Base-by-base conservation (phyloP, 768 basidiomycete genomes). In the Termitomyces sp. region DNA sequence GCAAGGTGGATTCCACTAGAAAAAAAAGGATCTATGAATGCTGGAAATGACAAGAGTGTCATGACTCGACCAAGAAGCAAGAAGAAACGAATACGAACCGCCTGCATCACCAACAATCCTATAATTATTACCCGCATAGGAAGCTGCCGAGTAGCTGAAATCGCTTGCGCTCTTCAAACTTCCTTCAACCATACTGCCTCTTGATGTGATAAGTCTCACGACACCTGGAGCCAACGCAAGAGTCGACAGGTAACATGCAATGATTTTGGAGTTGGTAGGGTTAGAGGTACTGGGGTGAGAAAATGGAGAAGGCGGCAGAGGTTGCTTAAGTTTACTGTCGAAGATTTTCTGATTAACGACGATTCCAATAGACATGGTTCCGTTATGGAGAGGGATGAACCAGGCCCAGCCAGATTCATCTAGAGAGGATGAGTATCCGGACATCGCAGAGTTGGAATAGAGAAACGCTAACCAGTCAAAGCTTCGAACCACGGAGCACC, bases 371-470 rank as follows among this genome's bases (percentile, higher is more conserved):
- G 85, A 87, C 0, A 82, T 84, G 10, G 80, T 79, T 16, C 80
- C 83, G 57, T 85, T 75, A 62, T 85, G 84, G n/a, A 87, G 71
- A 46, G 85, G 85, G 47, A 87, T 87, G 43, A 82, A 84, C 86
- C 86, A 87, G 31, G 83, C 82, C 86, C 86, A 87, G 5, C 86
- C 86, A 17, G 84, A 81, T 68, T 85, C 82, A 59, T 87, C 86
- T 86, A 54, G n/a, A 17, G 35, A 43, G 31, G 37, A 44, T 27
- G 44, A 55, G 42, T 35, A 19, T 46, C 5, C 32, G 31, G 45
- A 40, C 38, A 42, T 45, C 6, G n/a, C 11, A 63, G 41, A 2
- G 21, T 10, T 7, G 12, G 16, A 10, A 32, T 8, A n/a, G 8
- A 12, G 62, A 21, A 53, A 27, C n/a, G 11, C 74, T 60, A 60